Base-by-base conservation (phyloP, 2,329 filamentous ascomycete species). In the Aureobasidium zeae region DNA sequence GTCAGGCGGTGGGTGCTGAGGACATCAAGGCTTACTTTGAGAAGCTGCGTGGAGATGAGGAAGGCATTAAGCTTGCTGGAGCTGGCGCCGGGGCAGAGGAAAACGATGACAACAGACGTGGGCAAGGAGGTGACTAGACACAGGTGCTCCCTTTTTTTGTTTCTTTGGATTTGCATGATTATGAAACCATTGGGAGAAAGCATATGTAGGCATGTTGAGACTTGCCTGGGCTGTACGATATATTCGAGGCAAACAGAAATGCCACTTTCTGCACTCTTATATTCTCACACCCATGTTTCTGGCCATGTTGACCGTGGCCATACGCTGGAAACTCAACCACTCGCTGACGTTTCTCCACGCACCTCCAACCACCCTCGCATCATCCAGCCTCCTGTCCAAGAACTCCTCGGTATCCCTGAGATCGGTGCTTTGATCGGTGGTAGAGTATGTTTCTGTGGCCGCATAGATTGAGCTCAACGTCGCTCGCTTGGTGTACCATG, bases 11-110 rank as follows among this genome's bases (percentile, higher is more conserved):
- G 16, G 81, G 86, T 1, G 89, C 89, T 1, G 91, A 98, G 58
- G 88, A 96, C 63, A 91, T 98, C 64, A 98, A 95, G 63, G 77
- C 77, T 2, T 94, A 95, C 61, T 98, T 98, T 72, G 89, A 89
- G 39, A 89, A 91, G 67, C 65, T 98, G 53, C 76, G 91, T 50
- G 91, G 91, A 47, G 91, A 96, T 62, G 84, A 86, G 32, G 69
- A 83, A 53, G 83, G 71, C 0, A 85, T 86, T 45, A 70, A 69
- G 53, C 74, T 78, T 51, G 80, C 79, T 1, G 73, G 72, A 11
- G 70, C 73, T 44, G 69, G 67, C 17, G 74, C 73, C 47, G 65
- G 63, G 2, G 63, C 53, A 52, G 33, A 53, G 54, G 12, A 50
- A 64, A 56, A 30, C 10, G 29, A 22, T 21, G 15, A 32, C 19